Evolutionary conservation across 2,329 filamentous ascomycete species (phyloP).

Genomic region (Fusarium sp.): DNA sequence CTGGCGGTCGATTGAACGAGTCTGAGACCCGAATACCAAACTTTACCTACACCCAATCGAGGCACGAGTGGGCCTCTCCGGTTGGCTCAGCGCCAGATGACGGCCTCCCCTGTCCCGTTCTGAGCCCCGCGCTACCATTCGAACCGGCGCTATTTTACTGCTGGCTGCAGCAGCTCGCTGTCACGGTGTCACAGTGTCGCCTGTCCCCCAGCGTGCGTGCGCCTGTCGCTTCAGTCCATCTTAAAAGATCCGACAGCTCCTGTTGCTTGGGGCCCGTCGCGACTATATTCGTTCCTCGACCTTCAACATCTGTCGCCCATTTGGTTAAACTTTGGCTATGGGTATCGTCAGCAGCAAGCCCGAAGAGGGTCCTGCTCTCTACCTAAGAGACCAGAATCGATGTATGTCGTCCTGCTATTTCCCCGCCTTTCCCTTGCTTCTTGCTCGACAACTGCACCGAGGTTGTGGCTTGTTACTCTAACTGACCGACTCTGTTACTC

Average conservation of each 20-base stretch:
- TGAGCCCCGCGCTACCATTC: conserved; percentile 49
- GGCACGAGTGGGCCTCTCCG: conserved; percentile 44
- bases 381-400: conserved; percentile 90
- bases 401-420: conserved; percentile 67
- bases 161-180: conserved; percentile 35
- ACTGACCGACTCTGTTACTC: conserved; percentile 40
- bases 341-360: conserved; percentile 90
- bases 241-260: conserved; percentile 47
- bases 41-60: conserved; percentile 35
- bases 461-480: conserved; percentile 34
- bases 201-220: conserved; percentile 35
- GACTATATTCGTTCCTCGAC: conserved; percentile 39
- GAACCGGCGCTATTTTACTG: conserved; percentile 42
- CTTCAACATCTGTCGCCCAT: conserved; percentile 34
- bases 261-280: conserved; percentile 28
- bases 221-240: conserved; percentile 36
- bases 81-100: conserved; percentile 51
- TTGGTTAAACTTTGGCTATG: conserved; percentile 69
- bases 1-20: conserved; percentile 31
- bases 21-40: conserved; percentile 29
- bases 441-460: conserved; percentile 21
- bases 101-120: conserved; percentile 47
- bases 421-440: conserved; percentile 23
- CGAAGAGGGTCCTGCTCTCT: conserved; percentile 84
- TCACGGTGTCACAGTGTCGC: conserved; percentile 45